Percentiles rank a stretch among this genome's conserved stretches.
Evolutionary conservation across 2,329 filamentous ascomycete species (phyloP).

Genomic region (Colletotrichum sp.): DNA sequence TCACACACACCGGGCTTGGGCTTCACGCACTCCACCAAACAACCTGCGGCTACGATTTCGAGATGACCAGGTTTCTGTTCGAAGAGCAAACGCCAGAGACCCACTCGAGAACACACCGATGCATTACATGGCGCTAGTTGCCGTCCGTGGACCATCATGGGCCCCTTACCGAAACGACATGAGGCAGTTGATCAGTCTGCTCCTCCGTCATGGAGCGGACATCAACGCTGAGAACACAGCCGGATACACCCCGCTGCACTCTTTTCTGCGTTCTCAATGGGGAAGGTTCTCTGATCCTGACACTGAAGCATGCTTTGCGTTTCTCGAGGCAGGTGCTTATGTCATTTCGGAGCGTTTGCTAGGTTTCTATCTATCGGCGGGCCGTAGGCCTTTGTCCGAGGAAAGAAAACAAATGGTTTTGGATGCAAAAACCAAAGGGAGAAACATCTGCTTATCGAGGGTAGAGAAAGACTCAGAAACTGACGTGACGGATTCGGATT

Average conservation of each 20-base stretch:
- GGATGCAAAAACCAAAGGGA: not conserved
- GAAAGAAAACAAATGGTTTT: not conserved
- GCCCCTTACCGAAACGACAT: not conserved
- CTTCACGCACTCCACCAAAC: not conserved
- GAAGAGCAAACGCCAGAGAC: not conserved
- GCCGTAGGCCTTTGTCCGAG: not conserved
- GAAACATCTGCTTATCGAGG: not conserved
- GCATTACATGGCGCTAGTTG: not conserved
- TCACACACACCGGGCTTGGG: not conserved
- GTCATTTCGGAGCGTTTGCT: not conserved
- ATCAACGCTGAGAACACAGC: not conserved
- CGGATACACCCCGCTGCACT: not conserved
- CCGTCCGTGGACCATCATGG: not conserved
- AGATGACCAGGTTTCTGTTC: not conserved
- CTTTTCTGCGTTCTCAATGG: not conserved
- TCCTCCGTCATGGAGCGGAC: not conserved
- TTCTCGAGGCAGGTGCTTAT: not conserved
- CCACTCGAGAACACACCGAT: not conserved
- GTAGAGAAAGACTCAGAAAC: not conserved
- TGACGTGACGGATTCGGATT: not conserved
- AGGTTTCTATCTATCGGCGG: not conserved
- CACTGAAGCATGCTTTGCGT: not conserved
- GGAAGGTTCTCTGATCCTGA: not conserved
- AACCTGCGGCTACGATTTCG: not conserved
- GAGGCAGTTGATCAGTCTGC: not conserved